Evolutionary conservation across 2,329 filamentous ascomycete genomes (phyloP).

Genomic region (Pseudogymnoascus sp.): DNA sequence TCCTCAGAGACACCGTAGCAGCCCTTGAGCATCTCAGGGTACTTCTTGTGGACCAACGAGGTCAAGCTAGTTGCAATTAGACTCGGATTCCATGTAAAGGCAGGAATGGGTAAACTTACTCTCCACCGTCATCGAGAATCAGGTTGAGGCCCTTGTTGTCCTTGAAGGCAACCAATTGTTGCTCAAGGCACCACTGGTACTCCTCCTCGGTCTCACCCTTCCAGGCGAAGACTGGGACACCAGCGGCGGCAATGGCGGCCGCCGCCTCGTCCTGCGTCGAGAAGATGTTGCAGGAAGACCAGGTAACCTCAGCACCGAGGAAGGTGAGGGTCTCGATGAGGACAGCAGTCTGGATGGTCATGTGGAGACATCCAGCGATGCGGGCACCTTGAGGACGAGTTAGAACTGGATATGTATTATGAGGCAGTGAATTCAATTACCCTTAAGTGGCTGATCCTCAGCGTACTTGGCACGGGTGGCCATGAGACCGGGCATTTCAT

Average conservation of each 20-base stretch:
- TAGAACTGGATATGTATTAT: slow-evolving; percentile 13
- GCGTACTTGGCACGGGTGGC: slow-evolving; percentile 89
- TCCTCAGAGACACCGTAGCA: slow-evolving; percentile 99
- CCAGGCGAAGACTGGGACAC: slow-evolving; percentile 77
- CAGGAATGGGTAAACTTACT: slow-evolving; percentile 32
- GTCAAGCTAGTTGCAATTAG: slow-evolving; percentile 52
- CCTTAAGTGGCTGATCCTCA: slow-evolving; percentile 84
- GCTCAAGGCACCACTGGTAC: slow-evolving; percentile 99
- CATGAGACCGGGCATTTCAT: slow-evolving; percentile 98
- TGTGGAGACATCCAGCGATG: slow-evolving; percentile 97
- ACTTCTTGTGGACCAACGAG: slow-evolving; percentile 92
- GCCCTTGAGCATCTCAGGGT: slow-evolving; percentile 95
- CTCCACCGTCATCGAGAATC: slow-evolving; percentile 97
- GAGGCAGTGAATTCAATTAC: slow-evolving; percentile 18
- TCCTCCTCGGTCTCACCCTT: slow-evolving; percentile 94
- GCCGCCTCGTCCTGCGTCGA: slow-evolving; percentile 98
- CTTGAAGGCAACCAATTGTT: slow-evolving; percentile 96
- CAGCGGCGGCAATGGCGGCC: slow-evolving; percentile 88
- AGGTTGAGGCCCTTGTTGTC: slow-evolving; percentile 94
- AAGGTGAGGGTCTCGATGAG: slow-evolving; percentile 95
- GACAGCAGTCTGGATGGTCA: slow-evolving; percentile 99
- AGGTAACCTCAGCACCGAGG: slow-evolving; percentile 97
- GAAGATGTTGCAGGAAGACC: slow-evolving; percentile 99
- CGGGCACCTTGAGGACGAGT: slow-evolving; percentile 53
- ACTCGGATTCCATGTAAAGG: neutral